phyloP scores from a whole-genome alignment of 805 yeast genomes.

The Ogataea siamensis region DNA sequence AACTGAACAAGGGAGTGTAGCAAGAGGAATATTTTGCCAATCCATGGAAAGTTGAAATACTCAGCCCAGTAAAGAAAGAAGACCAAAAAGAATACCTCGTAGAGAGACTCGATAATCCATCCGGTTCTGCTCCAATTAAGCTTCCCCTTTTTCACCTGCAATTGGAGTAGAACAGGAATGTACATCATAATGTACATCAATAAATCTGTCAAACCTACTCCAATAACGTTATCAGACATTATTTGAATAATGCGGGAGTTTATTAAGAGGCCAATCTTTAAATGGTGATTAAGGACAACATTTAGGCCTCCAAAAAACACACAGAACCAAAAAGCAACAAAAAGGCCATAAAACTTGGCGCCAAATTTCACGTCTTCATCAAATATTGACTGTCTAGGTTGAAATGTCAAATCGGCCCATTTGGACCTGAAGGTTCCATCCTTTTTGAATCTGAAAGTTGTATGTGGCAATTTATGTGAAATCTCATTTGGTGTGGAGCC shows the following conservation, averaged over 20 bases:
- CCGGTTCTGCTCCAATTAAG: conserved; percentile 68
- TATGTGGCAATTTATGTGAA: background rate
- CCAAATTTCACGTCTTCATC: conserved; percentile 47
- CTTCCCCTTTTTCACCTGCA: conserved; percentile 41
- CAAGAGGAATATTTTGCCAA: conserved; percentile 79
- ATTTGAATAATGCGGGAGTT: conserved; percentile 55
- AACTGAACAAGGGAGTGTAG: conserved; percentile 81
- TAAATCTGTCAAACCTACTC: conserved; percentile 73
- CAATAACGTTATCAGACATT: conserved; percentile 58
- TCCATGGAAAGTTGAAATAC: conserved; percentile 71
- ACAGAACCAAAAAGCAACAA: conserved; percentile 74
- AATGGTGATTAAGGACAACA: conserved; percentile 51
- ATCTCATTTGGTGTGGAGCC: conserved; percentile 3
- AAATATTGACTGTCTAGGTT: conserved; percentile 45
- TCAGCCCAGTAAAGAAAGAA: conserved; percentile 60
- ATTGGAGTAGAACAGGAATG: conserved; percentile 58
- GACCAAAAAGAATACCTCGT: conserved; percentile 52
- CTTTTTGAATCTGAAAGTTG: conserved; percentile 19
- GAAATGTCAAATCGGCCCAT: conserved; percentile 54
- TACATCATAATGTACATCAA: conserved; percentile 71
- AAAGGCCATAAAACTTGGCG: conserved; percentile 72
- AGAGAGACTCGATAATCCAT: conserved; percentile 53
- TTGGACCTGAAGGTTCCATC: conserved; percentile 45
- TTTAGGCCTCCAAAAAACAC: conserved; percentile 55
- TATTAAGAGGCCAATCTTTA: conserved; percentile 42